phyloP scores from a whole-genome alignment of 805 yeast species.

The Torulaspora franciscae region DNA sequence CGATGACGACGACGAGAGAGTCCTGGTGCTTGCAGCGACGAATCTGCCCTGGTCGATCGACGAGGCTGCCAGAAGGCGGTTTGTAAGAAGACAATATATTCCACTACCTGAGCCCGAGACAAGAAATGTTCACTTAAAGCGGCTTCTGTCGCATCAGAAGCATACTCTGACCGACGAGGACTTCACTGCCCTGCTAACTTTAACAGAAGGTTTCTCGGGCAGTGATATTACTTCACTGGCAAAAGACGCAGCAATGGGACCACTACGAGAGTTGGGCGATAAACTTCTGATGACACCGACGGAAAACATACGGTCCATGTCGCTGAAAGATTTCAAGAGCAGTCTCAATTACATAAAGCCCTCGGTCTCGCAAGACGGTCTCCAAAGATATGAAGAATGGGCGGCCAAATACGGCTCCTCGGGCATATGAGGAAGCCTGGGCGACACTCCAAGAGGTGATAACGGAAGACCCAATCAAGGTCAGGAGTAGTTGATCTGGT shows the following conservation, averaged over 20 bases:
- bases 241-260: conserved; percentile 98
- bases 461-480: background rate
- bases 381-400: conserved; percentile 83
- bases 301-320: conserved; percentile 72
- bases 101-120: conserved; percentile 90
- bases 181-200: conserved; percentile 49
- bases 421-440: conserved; percentile 50
- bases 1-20: conserved; percentile 49
- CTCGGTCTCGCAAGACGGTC: conserved; percentile 79
- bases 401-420: conserved; percentile 80
- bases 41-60: conserved; percentile 96
- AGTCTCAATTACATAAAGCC: conserved; percentile 81
- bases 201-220: conserved; percentile 86
- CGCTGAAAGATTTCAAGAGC: conserved; percentile 63
- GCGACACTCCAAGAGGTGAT: background rate
- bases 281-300: conserved; percentile 62
- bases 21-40: conserved; percentile 88
- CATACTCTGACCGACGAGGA: conserved; percentile 64
- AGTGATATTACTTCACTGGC: conserved; percentile 90
- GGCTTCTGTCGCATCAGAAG: conserved; percentile 64
- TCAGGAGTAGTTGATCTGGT: background rate
- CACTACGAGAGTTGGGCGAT: conserved; percentile 84
- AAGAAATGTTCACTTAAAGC: conserved; percentile 61
- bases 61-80: conserved; percentile 92
- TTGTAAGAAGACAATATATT: conserved; percentile 85